Conservation (phyloP, 2,329 filamentous ascomycete species). For the Xylariaceae sp. region DNA sequence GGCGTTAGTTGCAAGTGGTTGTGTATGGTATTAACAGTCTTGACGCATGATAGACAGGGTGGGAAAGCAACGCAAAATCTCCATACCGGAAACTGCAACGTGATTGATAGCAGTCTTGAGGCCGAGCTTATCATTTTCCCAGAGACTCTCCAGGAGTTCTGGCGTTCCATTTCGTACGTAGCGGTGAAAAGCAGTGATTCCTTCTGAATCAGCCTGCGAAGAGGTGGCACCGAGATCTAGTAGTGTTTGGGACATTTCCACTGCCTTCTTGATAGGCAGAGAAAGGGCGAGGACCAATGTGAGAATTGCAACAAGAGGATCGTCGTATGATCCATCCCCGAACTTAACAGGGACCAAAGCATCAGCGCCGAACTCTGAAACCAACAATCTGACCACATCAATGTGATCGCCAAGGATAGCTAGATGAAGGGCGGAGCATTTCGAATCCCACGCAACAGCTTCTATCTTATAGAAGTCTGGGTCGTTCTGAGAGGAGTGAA, state of each 20-base stretch:
- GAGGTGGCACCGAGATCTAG: slow-evolving; percentile 69
- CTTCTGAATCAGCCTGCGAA: slow-evolving; percentile 66
- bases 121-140: slow-evolving; percentile 57
- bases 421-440: slow-evolving; percentile 72
- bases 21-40: too few species aligned
- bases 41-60: too few species aligned
- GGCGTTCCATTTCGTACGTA: slow-evolving; percentile 50
- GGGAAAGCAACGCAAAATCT: too few species aligned
- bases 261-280: slow-evolving; percentile 61
- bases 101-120: slow-evolving; percentile 66
- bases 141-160: slow-evolving; percentile 48
- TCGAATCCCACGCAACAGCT: slow-evolving; percentile 74
- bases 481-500: slow-evolving; percentile 42
- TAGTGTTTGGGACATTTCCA: slow-evolving; percentile 62
- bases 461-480: slow-evolving; percentile 81
- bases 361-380: slow-evolving; percentile 74
- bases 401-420: slow-evolving; percentile 73
- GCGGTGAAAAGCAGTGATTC: slow-evolving; percentile 65
- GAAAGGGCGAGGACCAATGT: slow-evolving; percentile 66
- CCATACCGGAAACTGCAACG: slow-evolving; percentile 42
- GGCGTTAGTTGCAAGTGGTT: too few species aligned
- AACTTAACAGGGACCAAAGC: slow-evolving; percentile 72
- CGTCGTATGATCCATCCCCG: slow-evolving; percentile 43
- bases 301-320: slow-evolving; percentile 60
- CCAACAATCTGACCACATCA: slow-evolving; percentile 66